phyloP scores from a whole-genome alignment of 1,139 yeast species.

The Candida mesenterica region DNA sequence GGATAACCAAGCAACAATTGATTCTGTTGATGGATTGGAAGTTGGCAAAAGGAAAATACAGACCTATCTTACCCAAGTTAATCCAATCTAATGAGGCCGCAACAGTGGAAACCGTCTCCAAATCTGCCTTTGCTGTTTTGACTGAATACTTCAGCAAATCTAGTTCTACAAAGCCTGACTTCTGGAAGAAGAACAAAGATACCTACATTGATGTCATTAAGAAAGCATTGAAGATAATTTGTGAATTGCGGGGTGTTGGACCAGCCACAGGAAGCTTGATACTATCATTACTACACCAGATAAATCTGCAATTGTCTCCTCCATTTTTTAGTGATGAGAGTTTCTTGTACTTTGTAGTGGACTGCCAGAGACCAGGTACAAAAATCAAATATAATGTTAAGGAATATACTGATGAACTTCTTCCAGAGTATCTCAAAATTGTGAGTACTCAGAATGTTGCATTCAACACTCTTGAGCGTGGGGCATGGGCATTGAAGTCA shows the following conservation, averaged over 20 bases:
- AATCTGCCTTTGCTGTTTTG: conserved; percentile 27
- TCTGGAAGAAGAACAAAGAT: conserved; percentile 12
- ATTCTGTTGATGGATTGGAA: conserved; percentile 49
- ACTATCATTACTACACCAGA: conserved; percentile 29
- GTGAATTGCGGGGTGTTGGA: conserved; percentile 46
- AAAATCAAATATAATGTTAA: conserved; percentile 42
- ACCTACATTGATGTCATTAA: conserved; percentile 18
- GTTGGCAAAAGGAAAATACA: conserved; percentile 46
- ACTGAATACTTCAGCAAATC: conserved; percentile 16
- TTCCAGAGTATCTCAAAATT: conserved; percentile 25
- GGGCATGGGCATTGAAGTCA: conserved; percentile 40
- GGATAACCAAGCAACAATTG: conserved; percentile 39
- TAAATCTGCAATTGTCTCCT: conserved; percentile 28
- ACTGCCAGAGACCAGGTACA: conserved; percentile 25
- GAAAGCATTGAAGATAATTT: conserved; percentile 26
- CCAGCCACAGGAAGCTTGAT: conserved; percentile 52
- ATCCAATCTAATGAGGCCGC: conserved; percentile 35
- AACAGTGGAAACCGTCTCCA: conserved; percentile 28
- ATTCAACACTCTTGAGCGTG: conserved; percentile 29
- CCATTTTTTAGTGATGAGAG: conserved; percentile 54
- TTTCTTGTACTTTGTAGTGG: conserved; percentile 36
- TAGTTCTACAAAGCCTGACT: not conserved
- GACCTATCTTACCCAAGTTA: conserved; percentile 45
- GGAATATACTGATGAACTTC: conserved; percentile 39
- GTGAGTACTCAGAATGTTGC: conserved; percentile 9